Evolutionary conservation across 2,329 filamentous ascomycete species (phyloP).

Genomic region (Calonectria pseudoreteaudii): DNA sequence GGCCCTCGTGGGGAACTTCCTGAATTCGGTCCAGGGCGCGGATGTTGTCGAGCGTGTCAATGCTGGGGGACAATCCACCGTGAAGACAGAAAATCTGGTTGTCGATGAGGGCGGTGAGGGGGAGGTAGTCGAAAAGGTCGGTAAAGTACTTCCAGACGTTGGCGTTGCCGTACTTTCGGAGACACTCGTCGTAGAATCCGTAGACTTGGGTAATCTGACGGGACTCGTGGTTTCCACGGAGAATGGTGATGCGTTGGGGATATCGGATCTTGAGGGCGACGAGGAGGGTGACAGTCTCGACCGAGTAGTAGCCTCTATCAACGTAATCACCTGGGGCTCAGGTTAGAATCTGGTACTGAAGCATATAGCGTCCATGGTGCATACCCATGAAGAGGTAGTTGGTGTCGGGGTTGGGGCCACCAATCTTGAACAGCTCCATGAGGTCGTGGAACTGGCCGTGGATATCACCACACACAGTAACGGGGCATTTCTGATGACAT

Average conservation of each 20-base stretch:
- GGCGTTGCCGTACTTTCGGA: slow-evolving; percentile 98
- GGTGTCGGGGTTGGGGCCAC: slow-evolving; percentile 96
- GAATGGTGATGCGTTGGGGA: slow-evolving; percentile 96
- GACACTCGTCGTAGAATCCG: slow-evolving; percentile 98
- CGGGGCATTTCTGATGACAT: slow-evolving; percentile 87
- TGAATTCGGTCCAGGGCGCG: slow-evolving; percentile 95
- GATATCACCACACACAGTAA: slow-evolving; percentile 98
- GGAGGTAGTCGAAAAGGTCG: slow-evolving; percentile 98
- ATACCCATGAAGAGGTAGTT: slow-evolving; percentile 99
- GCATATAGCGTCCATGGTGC: slow-evolving; percentile 40
- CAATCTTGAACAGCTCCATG: slow-evolving; percentile 99
- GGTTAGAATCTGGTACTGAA: slow-evolving; percentile 1
- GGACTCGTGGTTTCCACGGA: slow-evolving; percentile 98
- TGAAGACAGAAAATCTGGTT: slow-evolving; percentile 99
- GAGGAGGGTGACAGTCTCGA: slow-evolving; percentile 96
- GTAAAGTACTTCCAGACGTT: slow-evolving; percentile 99
- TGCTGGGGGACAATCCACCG: slow-evolving; percentile 95
- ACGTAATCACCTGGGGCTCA: slow-evolving; percentile 85
- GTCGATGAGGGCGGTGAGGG: slow-evolving; percentile 96
- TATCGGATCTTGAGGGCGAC: slow-evolving; percentile 98
- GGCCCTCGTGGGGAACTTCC: slow-evolving; percentile 97
- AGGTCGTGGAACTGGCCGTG: slow-evolving; percentile 99
- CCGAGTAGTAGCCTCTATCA: slow-evolving; percentile 98
- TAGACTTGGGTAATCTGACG: slow-evolving; percentile 99
- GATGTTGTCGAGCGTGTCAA: slow-evolving; percentile 96